Base-by-base conservation (phyloP, 805 yeast species). In the Cyberlindnera nakhonratchasimensis region DNA sequence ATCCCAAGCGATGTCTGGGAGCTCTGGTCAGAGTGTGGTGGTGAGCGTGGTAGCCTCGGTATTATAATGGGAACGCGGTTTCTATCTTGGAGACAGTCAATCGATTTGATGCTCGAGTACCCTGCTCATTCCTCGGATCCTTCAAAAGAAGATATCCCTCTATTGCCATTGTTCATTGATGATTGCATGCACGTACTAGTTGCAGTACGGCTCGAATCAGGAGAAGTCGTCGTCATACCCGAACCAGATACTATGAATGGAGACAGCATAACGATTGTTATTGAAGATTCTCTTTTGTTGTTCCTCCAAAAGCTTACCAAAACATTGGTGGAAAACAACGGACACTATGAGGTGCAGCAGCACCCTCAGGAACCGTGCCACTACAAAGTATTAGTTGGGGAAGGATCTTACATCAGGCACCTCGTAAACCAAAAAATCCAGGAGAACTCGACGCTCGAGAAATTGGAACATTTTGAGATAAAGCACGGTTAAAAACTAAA, bases 11-110 rank as follows among this genome's bases (percentile, higher is more conserved):
- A 43, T 10, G 39, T 43, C 9, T 39, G 47, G 43, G 34, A 39
- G 20, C 34, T 46, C n/a, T 46, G 50, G 50, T 21, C 41, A 18
- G 31, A 32, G 14, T 46, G 50, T 21, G 42, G 40, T 3, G 50
- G 50, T 14, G 49, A 46, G 17, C 20, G 13, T 7, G 39, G 39
- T 4, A 11, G 20, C 10, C 26, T 39, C 14, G 49, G 49, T 3
- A 14, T 40, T 5, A 29, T 40, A 3, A n/a, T 46, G 24, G 49
- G 49, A 2, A 14, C 34, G 7, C 18, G 46, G 9, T 26, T 46
- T 17, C 18, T 46, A 3, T 9, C 40, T 21, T 35, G 43, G 43
- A 12, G 39, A 6, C 38, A 39, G 7, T 35, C 47, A 6, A 35
- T 39, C 23, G 35, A 38, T 11, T 37, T 39, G 6, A 34, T 31